phyloP scores from a whole-genome alignment of 805 yeast genomes.

The Sugiyamaella smithiae region DNA sequence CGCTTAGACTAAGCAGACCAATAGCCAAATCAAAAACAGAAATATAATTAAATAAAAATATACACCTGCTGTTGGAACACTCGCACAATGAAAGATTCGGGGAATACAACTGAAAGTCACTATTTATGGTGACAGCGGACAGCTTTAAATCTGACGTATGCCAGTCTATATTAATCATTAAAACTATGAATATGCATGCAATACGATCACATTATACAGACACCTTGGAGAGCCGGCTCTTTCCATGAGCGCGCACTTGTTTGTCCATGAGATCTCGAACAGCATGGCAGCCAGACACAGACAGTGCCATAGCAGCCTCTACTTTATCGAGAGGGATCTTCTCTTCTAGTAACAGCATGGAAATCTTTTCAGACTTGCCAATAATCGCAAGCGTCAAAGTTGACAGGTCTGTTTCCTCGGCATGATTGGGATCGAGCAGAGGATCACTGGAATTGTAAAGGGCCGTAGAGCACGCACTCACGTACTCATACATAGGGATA shows the following conservation, averaged over 20 bases:
- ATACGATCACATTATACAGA: neutral
- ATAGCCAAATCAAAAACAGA: too few relatives aligned
- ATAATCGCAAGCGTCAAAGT: constrained; percentile 77
- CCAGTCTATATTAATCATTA: too few relatives aligned
- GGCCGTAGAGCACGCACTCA: constrained; percentile 78
- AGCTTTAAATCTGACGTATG: too few relatives aligned
- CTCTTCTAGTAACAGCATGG: constrained; percentile 74
- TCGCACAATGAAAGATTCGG: too few relatives aligned
- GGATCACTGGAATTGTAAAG: constrained; percentile 67
- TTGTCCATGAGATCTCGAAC: constrained; percentile 82
- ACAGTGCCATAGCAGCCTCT: constrained; percentile 72
- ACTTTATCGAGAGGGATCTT: constrained; percentile 79
- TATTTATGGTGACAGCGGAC: too few relatives aligned
- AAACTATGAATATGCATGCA: too few relatives aligned
- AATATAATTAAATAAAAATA: too few relatives aligned
- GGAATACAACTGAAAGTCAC: too few relatives aligned
- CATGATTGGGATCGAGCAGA: constrained; percentile 71
- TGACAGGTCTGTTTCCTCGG: constrained; percentile 84
- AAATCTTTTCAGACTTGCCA: constrained; percentile 77
- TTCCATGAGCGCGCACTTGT: constrained; percentile 75
- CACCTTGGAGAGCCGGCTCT: constrained; percentile 47
- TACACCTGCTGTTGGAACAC: too few relatives aligned
- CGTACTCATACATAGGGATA: constrained; percentile 87
- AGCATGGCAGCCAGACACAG: constrained; percentile 82
- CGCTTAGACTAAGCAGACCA: too few relatives aligned